These are phyloP conservation scores for Brassica carinata DNA, from an alignment of 345 rosid species.

Conservation along the genomic window DNA sequence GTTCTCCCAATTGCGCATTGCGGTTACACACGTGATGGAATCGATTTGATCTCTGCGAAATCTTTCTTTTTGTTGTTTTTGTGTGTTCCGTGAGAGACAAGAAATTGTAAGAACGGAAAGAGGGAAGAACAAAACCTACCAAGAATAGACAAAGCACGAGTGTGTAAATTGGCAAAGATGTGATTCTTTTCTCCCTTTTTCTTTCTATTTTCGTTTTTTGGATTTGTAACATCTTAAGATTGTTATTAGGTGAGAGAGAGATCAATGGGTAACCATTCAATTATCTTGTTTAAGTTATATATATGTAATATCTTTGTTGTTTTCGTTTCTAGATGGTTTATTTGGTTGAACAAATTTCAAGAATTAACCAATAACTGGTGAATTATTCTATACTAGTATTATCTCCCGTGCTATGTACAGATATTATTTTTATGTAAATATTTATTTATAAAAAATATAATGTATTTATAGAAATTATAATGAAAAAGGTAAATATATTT, in stretches of 20 bases:
- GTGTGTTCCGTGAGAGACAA: constrained; percentile 7
- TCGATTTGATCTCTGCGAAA: not conserved
- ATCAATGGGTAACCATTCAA: constrained; percentile 40
- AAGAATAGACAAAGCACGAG: constrained; percentile 34
- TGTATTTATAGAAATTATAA: too few species aligned
- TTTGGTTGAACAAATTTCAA: constrained; percentile 23
- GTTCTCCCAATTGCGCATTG: constrained; percentile 52
- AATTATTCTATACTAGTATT: not conserved
- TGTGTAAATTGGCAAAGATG: constrained; percentile 15
- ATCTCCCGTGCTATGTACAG: too few species aligned
- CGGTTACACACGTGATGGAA: constrained; percentile 28
- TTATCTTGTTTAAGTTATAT: constrained; percentile 31
- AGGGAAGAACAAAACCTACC: constrained; percentile 44
- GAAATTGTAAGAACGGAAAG: constrained; percentile 21
- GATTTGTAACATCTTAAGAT: constrained; percentile 29
- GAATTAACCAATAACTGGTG: constrained; percentile 6
- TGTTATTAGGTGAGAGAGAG: constrained; percentile 35
- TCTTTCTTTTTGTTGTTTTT: not conserved
- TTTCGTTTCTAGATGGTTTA: constrained; percentile 5
- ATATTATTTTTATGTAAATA: too few species aligned
- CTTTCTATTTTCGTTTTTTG: not conserved
- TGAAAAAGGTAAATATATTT: too few species aligned
- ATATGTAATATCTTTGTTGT: constrained; percentile 28
- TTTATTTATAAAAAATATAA: too few species aligned
- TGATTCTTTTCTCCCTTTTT: not conserved